Evolutionary conservation across 2,329 filamentous ascomycete genomes (phyloP).

Genomic region (Talaromyces albobiverticillius): DNA sequence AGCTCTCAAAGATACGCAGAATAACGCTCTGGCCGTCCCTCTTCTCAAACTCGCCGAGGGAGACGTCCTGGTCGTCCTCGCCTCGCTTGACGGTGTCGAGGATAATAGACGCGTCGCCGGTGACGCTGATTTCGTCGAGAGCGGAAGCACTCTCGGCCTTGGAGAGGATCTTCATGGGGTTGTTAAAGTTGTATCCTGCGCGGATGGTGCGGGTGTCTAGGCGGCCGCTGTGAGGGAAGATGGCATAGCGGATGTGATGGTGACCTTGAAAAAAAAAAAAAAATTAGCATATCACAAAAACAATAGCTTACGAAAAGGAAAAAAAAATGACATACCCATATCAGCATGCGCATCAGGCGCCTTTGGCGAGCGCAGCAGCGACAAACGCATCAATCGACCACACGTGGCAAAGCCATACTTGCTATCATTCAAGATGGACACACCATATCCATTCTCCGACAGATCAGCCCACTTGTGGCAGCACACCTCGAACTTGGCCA

Average conservation of each 20-base stretch:
- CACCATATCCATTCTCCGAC: constrained; percentile 82
- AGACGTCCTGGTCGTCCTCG: constrained; percentile 72
- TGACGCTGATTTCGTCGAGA: constrained; percentile 62
- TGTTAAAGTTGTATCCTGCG: constrained; percentile 88
- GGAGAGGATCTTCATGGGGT: constrained; percentile 61
- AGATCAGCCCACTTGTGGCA: constrained; percentile 92
- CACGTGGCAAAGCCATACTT: constrained; percentile 96
- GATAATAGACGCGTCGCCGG: constrained; percentile 65
- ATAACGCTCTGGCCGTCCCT: constrained; percentile 76
- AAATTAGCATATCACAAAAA: not conserved
- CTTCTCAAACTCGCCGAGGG: constrained; percentile 57
- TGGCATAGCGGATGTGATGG: constrained; percentile 84
- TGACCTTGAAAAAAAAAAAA: constrained; percentile 58
- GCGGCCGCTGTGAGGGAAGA: constrained; percentile 75
- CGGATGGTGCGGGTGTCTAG: constrained; percentile 72
- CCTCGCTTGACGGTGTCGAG: constrained; percentile 90
- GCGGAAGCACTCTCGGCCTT: constrained; percentile 30
- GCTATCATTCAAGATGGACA: constrained; percentile 89
- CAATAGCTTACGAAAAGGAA: not conserved
- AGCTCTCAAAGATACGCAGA: constrained; percentile 78
- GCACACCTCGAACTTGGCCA: constrained; percentile 97
- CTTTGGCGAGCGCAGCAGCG: constrained; percentile 84
- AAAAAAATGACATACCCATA: constrained; percentile 52
- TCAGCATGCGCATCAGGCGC: constrained; percentile 91
- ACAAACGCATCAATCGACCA: constrained; percentile 85